Evolutionary conservation across 768 basidiomycete species (phyloP).

Genomic region (Auriscalpium vulgare): DNA sequence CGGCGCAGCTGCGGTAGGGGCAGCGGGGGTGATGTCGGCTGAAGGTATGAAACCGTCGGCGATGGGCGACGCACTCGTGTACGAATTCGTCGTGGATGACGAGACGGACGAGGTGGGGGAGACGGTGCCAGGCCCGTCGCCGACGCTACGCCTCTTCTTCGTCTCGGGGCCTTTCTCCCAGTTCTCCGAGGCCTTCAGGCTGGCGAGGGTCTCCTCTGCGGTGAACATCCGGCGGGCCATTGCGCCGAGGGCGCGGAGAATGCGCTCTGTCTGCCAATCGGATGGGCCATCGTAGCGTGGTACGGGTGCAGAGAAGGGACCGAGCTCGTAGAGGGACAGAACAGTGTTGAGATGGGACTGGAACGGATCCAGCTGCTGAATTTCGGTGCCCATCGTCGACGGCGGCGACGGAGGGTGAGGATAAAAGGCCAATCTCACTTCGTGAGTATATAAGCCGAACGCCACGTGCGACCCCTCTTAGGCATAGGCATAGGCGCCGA

Average conservation of each 20-base stretch:
- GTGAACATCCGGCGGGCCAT: constrained; percentile 15
- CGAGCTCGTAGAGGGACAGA: constrained; percentile 15
- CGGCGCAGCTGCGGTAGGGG: constrained; percentile 3
- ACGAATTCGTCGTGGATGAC: constrained; percentile 5
- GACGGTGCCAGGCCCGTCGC: constrained; percentile 8
- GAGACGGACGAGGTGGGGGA: constrained; percentile 5
- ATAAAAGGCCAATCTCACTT: neutral
- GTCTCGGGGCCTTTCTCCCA: constrained; percentile 14
- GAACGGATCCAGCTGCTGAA: constrained; percentile 7
- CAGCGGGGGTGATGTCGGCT: constrained; percentile 5
- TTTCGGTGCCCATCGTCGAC: constrained; percentile 2
- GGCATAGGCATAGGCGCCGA: too few species aligned
- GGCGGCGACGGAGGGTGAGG: neutral
- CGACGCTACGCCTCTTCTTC: constrained; percentile 16
- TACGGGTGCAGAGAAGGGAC: constrained; percentile 13
- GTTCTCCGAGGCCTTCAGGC: constrained; percentile 12
- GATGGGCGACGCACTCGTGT: neutral
- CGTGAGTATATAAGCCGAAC: too few species aligned
- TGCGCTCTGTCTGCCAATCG: constrained; percentile 12
- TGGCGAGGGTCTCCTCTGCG: constrained; percentile 14
- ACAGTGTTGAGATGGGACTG: constrained; percentile 14
- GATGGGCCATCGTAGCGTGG: constrained; percentile 16
- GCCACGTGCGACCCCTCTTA: too few species aligned
- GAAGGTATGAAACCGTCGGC: constrained; percentile 6
- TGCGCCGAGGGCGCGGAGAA: constrained; percentile 11